Conservation (phyloP, 1,284 basidiomycete genomes). For the Puccinia horiana region DNA sequence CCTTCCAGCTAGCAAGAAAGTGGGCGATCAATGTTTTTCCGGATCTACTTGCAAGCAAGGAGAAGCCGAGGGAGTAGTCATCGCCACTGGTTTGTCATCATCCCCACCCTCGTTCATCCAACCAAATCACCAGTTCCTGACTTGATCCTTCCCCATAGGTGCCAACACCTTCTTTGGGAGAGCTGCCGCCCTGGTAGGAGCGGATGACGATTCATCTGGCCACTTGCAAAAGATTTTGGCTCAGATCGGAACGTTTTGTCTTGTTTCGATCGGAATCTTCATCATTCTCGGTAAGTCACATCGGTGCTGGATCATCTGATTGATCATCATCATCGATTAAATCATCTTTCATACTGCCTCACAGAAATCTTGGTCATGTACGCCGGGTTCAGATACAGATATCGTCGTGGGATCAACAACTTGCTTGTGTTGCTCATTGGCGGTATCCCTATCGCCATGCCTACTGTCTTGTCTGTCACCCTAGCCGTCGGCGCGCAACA, state of each 20-base stretch:
- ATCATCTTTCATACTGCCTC: conserved; percentile 62
- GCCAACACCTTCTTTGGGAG: conserved; percentile 63
- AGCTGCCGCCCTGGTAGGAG: conserved; percentile 89
- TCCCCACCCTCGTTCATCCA: too few species aligned
- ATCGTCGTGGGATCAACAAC: conserved; percentile 92
- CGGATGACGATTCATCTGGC: conserved; percentile 92
- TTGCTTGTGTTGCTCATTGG: conserved; percentile 96
- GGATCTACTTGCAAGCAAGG: conserved; percentile 96
- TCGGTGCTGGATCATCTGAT: neutral
- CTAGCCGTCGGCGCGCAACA: conserved; percentile 97
- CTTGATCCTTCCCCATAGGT: neutral
- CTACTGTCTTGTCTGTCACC: conserved; percentile 91
- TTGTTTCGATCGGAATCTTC: conserved; percentile 71
- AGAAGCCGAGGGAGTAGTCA: conserved; percentile 94
- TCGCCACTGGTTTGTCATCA: conserved; percentile 73
- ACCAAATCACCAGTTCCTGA: neutral
- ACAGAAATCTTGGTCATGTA: conserved; percentile 75
- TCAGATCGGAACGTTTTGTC: conserved; percentile 92
- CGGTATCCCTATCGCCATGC: conserved; percentile 97
- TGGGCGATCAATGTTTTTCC: conserved; percentile 91
- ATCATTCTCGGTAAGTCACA: conserved; percentile 51
- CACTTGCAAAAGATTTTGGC: conserved; percentile 97
- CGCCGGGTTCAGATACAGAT: conserved; percentile 79
- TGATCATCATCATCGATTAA: neutral
- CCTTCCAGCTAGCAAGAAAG: conserved; percentile 84